Evolutionary conservation across 345 rosid genomes (phyloP).

Genomic region (Lepidium didymum): DNA sequence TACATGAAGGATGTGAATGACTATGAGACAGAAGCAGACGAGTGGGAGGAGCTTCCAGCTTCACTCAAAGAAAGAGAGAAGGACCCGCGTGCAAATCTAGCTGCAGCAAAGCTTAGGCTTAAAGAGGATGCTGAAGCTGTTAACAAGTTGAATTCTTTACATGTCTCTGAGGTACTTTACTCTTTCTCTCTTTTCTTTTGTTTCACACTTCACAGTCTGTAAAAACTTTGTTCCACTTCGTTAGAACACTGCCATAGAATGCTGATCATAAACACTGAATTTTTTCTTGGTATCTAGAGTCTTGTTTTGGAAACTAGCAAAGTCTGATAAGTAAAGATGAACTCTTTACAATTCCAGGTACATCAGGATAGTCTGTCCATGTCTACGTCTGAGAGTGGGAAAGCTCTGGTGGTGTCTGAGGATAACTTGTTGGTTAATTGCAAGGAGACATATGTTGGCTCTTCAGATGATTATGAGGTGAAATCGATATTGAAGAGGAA

Average conservation of each 20-base stretch:
- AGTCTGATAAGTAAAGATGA: neutral
- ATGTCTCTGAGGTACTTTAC: constrained; percentile 38
- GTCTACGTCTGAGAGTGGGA: neutral
- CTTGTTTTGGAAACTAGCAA: neutral
- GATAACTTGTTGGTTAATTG: neutral
- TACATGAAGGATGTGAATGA: constrained; percentile 43
- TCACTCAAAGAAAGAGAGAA: constrained; percentile 35
- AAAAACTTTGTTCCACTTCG: neutral
- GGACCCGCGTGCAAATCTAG: constrained; percentile 73
- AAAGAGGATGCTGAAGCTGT: constrained; percentile 76
- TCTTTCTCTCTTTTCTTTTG: neutral
- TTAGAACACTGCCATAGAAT: neutral
- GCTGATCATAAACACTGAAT: neutral
- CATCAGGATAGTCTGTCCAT: neutral
- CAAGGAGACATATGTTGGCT: constrained; percentile 5
- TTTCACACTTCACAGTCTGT: neutral
- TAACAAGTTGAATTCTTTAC: constrained; percentile 39
- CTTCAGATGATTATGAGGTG: constrained; percentile 37
- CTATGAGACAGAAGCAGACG: constrained; percentile 44
- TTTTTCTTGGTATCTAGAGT: neutral
- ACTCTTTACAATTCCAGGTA: constrained; percentile 1
- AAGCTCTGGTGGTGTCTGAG: constrained; percentile 15
- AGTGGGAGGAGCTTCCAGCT: constrained; percentile 40
- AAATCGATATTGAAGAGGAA: constrained; percentile 76
- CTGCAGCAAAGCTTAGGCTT: constrained; percentile 59